phyloP scores from a whole-genome alignment of 1,284 basidiomycete species.

The Ustilago hordei region DNA sequence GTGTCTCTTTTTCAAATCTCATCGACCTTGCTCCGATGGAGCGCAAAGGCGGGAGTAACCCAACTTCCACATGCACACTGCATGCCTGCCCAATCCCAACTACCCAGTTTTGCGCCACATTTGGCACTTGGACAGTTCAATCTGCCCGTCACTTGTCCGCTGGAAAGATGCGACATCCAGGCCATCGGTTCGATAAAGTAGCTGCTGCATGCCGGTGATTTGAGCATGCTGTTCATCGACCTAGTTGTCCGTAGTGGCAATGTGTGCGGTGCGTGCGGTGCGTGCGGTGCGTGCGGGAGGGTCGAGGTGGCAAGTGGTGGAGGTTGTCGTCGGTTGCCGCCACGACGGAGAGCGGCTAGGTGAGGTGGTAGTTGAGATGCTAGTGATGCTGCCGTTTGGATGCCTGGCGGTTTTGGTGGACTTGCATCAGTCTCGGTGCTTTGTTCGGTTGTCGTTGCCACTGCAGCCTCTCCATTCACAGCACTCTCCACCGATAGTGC shows the following conservation, averaged over 20 bases:
- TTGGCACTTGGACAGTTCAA: conserved; percentile 90
- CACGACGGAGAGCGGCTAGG: conserved; percentile 58
- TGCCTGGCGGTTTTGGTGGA: conserved; percentile 1
- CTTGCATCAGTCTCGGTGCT: background rate
- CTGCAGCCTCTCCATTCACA: background rate
- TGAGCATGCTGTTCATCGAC: conserved; percentile 41
- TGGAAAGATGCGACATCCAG: conserved; percentile 90
- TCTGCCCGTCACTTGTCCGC: conserved; percentile 84
- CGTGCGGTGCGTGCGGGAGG: background rate
- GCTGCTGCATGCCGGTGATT: conserved; percentile 81
- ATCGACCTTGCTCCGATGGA: conserved; percentile 89
- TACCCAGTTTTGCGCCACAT: conserved; percentile 90
- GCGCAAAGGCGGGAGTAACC: conserved; percentile 81
- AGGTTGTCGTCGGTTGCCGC: conserved; percentile 20
- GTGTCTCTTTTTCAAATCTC: conserved; percentile 73
- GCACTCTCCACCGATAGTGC: background rate
- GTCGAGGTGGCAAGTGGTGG: conserved; percentile 4
- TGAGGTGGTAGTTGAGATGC: conserved; percentile 57
- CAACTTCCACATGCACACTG: conserved; percentile 80
- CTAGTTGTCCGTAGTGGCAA: background rate
- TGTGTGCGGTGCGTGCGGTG: background rate
- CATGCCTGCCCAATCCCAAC: conserved; percentile 95
- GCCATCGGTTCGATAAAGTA: conserved; percentile 98
- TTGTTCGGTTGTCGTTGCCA: conserved; percentile 2
- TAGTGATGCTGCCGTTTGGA: conserved; percentile 55